These are phyloP conservation scores for Aspergillus steynii DNA, from an alignment of 495 filamentous ascomycete genomes.

Conservation along the genomic window DNA sequence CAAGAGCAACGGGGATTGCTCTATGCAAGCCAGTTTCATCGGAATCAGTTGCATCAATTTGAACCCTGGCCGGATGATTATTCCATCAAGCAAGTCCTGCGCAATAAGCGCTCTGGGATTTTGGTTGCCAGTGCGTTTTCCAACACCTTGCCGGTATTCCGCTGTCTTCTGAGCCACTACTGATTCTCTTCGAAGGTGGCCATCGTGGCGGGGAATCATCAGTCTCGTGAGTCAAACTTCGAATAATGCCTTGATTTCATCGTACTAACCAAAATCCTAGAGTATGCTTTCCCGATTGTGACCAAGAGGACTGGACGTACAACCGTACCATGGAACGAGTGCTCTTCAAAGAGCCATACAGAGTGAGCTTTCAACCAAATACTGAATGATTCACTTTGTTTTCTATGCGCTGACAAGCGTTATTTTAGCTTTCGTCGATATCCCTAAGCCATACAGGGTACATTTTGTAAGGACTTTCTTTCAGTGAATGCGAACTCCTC, in stretches of 20 bases:
- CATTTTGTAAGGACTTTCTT: slow-evolving; percentile 31
- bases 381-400: neutral
- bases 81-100: slow-evolving; percentile 37
- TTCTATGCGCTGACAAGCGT: slow-evolving; percentile 8
- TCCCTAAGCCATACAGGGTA: slow-evolving; percentile 42
- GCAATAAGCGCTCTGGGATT: slow-evolving; percentile 36
- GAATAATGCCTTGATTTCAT: neutral
- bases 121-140: slow-evolving; percentile 38
- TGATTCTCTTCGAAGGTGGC: slow-evolving; percentile 28
- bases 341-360: slow-evolving; percentile 37
- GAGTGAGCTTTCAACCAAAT: slow-evolving; percentile 23
- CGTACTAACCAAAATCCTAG: slow-evolving; percentile 11
- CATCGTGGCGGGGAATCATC: slow-evolving; percentile 34
- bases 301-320: slow-evolving; percentile 37
- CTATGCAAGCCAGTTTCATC: slow-evolving; percentile 37
- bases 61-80: slow-evolving; percentile 34
- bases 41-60: slow-evolving; percentile 35
- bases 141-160: neutral
- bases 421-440: slow-evolving; percentile 37
- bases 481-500: slow-evolving; percentile 7
- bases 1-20: slow-evolving; percentile 29
- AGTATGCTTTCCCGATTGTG: slow-evolving; percentile 39
- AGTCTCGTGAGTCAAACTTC: slow-evolving; percentile 33
- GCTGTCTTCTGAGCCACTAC: slow-evolving; percentile 1
- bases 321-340: slow-evolving; percentile 39